phyloP scores from a whole-genome alignment of 768 basidiomycete species.

The Suillus clintonianus region DNA sequence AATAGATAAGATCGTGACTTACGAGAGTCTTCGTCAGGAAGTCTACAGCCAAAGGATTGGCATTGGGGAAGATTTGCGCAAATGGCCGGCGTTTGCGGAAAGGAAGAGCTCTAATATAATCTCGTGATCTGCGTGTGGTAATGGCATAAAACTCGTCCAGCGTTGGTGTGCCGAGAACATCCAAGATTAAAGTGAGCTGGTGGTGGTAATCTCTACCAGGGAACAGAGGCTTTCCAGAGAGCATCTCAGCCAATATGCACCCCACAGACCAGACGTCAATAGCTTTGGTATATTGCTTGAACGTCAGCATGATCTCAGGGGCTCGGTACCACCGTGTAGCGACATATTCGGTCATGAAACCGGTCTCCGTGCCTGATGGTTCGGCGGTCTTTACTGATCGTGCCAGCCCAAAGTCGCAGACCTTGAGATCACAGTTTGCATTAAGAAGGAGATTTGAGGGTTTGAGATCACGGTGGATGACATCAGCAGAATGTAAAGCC shows the following conservation, averaged over 20 bases:
- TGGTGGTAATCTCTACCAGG: slow-evolving; percentile 97
- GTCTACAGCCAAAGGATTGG: slow-evolving; percentile 75
- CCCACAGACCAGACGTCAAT: slow-evolving; percentile 89
- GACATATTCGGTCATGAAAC: slow-evolving; percentile 97
- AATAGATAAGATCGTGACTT: slow-evolving; percentile 16
- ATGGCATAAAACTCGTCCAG: slow-evolving; percentile 98
- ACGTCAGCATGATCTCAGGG: slow-evolving; percentile 99
- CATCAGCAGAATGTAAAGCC: slow-evolving; percentile 93
- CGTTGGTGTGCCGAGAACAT: slow-evolving; percentile 95
- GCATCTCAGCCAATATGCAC: slow-evolving; percentile 93
- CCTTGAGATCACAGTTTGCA: slow-evolving; percentile 95
- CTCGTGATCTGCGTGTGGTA: slow-evolving; percentile 86
- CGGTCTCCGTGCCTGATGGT: slow-evolving; percentile 79
- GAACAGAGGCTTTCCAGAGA: slow-evolving; percentile 95
- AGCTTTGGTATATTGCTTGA: slow-evolving; percentile 98
- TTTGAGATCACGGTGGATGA: slow-evolving; percentile 95
- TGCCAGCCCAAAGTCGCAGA: slow-evolving; percentile 93
- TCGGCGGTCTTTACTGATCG: slow-evolving; percentile 87
- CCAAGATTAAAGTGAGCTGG: slow-evolving; percentile 92
- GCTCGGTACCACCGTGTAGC: slow-evolving; percentile 99
- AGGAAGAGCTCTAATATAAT: slow-evolving; percentile 93
- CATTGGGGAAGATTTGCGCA: slow-evolving; percentile 85
- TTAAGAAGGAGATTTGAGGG: slow-evolving; percentile 97
- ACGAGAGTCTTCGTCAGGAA: slow-evolving; percentile 86
- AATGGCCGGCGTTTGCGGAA: slow-evolving; percentile 90